Evolutionary conservation across 371 early-diverging fungal genomes (phyloP).

Genomic region (Batrachochytrium dendrobatidis): DNA sequence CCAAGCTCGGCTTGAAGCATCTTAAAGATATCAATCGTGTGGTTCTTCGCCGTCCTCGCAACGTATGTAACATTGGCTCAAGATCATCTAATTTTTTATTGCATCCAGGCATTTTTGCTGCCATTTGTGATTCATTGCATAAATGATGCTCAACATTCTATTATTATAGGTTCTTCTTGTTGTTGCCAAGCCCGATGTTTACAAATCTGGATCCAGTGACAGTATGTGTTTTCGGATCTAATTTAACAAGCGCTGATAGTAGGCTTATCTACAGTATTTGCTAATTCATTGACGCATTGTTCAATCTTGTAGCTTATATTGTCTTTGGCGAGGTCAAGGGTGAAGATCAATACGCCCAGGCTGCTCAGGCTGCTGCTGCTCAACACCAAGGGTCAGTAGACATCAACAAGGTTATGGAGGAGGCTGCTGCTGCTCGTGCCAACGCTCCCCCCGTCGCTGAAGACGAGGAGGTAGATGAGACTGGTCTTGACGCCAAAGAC

Average conservation of each 20-base stretch:
- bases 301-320: conserved; percentile 60
- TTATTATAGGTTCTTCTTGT: conserved; percentile 65
- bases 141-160: not conserved
- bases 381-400: conserved; percentile 31
- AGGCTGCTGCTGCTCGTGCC: conserved; percentile 39
- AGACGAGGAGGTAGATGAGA: conserved; percentile 51
- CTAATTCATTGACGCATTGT: not conserved
- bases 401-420: conserved; percentile 38
- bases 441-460: conserved; percentile 34
- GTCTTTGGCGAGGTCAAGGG: conserved; percentile 93
- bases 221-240: conserved; percentile 28
- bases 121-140: not conserved
- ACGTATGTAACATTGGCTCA: conserved; percentile 46
- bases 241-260: not conserved
- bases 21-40: conserved; percentile 85
- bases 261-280: too few species aligned
- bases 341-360: conserved; percentile 75
- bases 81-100: conserved; percentile 2
- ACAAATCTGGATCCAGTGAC: conserved; percentile 80
- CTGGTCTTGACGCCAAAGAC: conserved; percentile 83
- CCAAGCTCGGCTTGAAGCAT: conserved; percentile 84
- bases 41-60: conserved; percentile 78
- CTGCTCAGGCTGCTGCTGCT: conserved; percentile 56
- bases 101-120: not conserved
- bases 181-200: conserved; percentile 86